Base-by-base conservation (phyloP, 257 asterid genomes). In the Rubia yunnanensis region DNA sequence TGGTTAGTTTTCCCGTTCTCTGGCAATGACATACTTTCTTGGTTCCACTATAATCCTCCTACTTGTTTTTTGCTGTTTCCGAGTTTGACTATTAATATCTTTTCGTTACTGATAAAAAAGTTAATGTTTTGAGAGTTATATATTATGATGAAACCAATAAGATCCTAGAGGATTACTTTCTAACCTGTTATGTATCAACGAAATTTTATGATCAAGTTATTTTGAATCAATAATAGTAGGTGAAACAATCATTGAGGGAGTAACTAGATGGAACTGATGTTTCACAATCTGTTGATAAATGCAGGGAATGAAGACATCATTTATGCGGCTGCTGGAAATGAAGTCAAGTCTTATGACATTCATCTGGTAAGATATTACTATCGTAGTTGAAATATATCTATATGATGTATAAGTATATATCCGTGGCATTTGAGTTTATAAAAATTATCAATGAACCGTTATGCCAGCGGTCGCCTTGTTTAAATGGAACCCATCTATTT, bases 271-370 rank as follows among this genome's bases (percentile, higher is more conserved):
- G 67, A 18, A 23, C 26, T 41, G 54, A 35, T 48, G 36, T 15
- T 13, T 55, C 23, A 10, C 55, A 23, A 35, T 23, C 53, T 52
- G 14, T 68, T 68, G 39, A 72, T 35, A 62, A 58, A 61, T 77
- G 76, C 91, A 94, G 99, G 94, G 64, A 88, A 81, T 78, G 99
- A 94, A 75, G 95, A 90, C 78, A 63, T 78, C 71, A 65, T 94
- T 20, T 90, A 82, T 76, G 81, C 74, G 39, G 86, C 96, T 39
- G 57, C 80, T 30, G 99, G 84, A 71, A 86, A 77, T 75, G 95
- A 82, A 78, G 80, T 88, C 77, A 85, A 88, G 58, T 81, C 86
- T 73, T 86, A 82, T 69, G 95, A 94, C 73, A 71, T 94, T 77
- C 82, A 76, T 60, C 72, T 86, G 95, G 97, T 94, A 85, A 58